Percentiles rank a stretch among this genome's conserved stretches.
Evolutionary conservation across 768 basidiomycete species (phyloP).

Genomic region (Kwoniella mangroviensis): DNA sequence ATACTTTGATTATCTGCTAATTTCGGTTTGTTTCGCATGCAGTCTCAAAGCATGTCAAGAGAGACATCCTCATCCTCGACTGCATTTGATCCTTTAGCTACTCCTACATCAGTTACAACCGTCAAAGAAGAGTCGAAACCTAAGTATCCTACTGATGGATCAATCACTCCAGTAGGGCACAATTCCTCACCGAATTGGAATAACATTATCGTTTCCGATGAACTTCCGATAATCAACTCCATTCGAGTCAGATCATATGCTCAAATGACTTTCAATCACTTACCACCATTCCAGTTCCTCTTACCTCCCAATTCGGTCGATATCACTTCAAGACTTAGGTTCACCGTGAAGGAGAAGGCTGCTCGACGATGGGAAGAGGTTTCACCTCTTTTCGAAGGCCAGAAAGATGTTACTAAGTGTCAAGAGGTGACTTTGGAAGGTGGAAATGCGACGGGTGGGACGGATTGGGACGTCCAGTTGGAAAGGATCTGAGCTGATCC

Average conservation of each 20-base stretch:
- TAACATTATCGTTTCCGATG: not conserved
- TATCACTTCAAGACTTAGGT: not conserved
- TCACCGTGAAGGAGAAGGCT: slow-evolving; percentile 9
- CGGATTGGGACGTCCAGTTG: slow-evolving; percentile 22
- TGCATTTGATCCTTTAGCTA: slow-evolving; percentile 15
- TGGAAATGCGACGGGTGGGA: not conserved
- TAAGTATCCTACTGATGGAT: not conserved
- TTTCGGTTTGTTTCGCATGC: not conserved
- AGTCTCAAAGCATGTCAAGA: slow-evolving; percentile 21
- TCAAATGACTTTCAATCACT: slow-evolving; percentile 17
- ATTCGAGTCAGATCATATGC: slow-evolving; percentile 21
- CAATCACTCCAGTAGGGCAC: not conserved
- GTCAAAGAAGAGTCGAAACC: not conserved
- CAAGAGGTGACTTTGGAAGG: slow-evolving; percentile 5
- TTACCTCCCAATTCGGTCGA: slow-evolving; percentile 14
- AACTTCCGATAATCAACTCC: slow-evolving; percentile 10
- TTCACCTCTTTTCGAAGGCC: not conserved
- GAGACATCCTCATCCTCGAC: slow-evolving; percentile 32
- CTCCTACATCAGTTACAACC: slow-evolving; percentile 9
- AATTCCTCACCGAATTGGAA: not conserved
- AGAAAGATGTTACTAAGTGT: not conserved
- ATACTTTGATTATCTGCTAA: not conserved
- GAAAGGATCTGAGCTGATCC: slow-evolving; percentile 11
- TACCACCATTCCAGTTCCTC: slow-evolving; percentile 26
- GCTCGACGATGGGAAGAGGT: slow-evolving; percentile 10